Evolutionary conservation across 305 asterid genomes (phyloP).

Genomic region (Solanum chacoense): DNA sequence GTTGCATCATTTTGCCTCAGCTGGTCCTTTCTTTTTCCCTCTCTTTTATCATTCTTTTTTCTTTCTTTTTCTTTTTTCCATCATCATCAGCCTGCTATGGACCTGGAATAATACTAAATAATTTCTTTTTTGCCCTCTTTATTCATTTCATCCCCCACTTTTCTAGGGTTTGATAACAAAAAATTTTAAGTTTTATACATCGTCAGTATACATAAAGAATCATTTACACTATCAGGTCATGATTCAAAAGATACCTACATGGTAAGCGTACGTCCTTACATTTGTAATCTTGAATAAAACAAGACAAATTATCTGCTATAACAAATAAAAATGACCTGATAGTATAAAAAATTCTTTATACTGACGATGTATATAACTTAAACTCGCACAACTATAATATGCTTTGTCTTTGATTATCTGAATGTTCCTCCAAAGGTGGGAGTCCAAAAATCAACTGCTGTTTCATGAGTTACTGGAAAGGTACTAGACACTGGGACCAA

Average conservation of each 20-base stretch:
- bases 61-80: neutral
- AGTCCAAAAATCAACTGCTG: constrained; percentile 79
- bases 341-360: neutral
- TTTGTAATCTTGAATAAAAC: neutral
- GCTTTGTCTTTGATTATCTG: constrained; percentile 21
- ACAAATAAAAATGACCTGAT: neutral
- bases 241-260: neutral
- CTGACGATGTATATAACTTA: neutral
- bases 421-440: constrained; percentile 85
- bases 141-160: constrained; percentile 6
- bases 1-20: constrained; percentile 37
- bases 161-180: constrained; percentile 5
- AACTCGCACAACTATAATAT: neutral
- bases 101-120: neutral
- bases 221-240: neutral
- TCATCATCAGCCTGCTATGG: neutral
- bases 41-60: constrained; percentile 2
- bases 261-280: neutral
- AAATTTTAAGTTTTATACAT: neutral
- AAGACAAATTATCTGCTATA: neutral
- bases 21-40: constrained; percentile 21
- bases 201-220: neutral
- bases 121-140: neutral
- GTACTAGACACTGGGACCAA: constrained; percentile 86
- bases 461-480: constrained; percentile 74